Conservation (phyloP, 306 rosid genomes). For the Lupinus albus region DNA sequence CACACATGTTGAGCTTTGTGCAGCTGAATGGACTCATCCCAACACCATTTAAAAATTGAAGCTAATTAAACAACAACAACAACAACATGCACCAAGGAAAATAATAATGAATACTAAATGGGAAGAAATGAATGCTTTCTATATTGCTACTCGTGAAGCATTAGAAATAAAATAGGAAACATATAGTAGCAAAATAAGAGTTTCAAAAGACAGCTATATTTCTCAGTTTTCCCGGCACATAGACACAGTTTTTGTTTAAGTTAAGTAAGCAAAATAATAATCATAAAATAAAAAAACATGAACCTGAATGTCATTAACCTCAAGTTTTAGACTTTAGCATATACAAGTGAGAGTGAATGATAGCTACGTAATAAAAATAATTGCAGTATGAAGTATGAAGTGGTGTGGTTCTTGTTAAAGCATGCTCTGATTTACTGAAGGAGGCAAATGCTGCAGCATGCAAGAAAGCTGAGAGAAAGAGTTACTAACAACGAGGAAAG, state of each 20-base stretch:
- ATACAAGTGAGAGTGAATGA: background rate
- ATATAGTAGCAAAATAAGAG: background rate
- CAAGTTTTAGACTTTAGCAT: background rate
- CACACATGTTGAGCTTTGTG: slow-evolving; percentile 54
- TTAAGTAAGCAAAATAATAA: background rate
- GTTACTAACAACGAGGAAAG: background rate
- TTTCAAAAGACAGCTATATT: background rate
- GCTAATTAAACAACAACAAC: slow-evolving; percentile 10
- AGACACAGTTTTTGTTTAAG: background rate
- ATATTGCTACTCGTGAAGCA: slow-evolving; percentile 19
- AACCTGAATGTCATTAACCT: background rate
- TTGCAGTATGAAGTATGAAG: background rate
- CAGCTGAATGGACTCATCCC: background rate
- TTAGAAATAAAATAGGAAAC: slow-evolving; percentile 11
- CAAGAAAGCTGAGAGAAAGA: background rate
- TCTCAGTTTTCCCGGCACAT: background rate
- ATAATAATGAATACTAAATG: background rate
- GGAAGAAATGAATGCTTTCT: background rate
- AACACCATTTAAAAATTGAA: background rate
- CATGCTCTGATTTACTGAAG: background rate
- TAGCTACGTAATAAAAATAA: background rate
- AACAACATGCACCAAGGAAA: background rate
- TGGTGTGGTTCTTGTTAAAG: background rate
- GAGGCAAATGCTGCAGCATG: background rate
- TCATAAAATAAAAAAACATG: background rate